Evolutionary conservation across 108 stramenopile genomes (phyloP), one percentile per base, ranked within the genome.

Genomic region (Skeletonema marinoi): DNA sequence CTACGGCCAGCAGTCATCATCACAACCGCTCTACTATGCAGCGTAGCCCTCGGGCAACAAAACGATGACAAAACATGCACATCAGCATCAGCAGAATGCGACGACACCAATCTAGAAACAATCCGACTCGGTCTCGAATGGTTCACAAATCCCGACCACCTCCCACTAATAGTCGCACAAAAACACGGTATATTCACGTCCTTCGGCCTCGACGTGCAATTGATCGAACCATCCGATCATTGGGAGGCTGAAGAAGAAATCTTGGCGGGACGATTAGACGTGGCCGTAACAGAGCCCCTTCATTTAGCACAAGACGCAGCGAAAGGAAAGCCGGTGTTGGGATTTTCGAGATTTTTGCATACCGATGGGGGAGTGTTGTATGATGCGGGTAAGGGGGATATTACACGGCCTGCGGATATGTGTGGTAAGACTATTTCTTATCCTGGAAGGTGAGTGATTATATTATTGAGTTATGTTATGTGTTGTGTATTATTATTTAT

Each of bases 211-310:
- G 78, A 85, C 21, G 87, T 88, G 0, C 60, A 79, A 41, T 64
- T 88, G 0, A 74, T 88, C 36, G 87, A 85, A 61, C 87, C 87
- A 11, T 32, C 67, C 6, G 87, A 88, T 73, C 87, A 88, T 54
- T 88, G 87, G 87, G 87, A 88, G 62, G 87, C 87, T 1, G 87
- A 85, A 54, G 72, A 88, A 35, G 87, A 88, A 80, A 88, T 88
- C 0, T 7, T 88, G 8, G 75, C 62, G 31, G 87, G 87, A 14
- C 61, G 81, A 32, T 60, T 88, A 41, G 87, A 88, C 35, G 81
- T 88, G 8, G 87, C 87, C 1, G 84, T 88, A 3, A 85, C 87
- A 12, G 87, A 88, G 51, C 81, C 87, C 0, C 59, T 88, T 0
- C 87, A 88, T 46, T 75, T 88, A 32, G 87, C 87, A 11, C 84